phyloP scores from a whole-genome alignment of 495 filamentous ascomycete genomes.

The Podospora comata region DNA sequence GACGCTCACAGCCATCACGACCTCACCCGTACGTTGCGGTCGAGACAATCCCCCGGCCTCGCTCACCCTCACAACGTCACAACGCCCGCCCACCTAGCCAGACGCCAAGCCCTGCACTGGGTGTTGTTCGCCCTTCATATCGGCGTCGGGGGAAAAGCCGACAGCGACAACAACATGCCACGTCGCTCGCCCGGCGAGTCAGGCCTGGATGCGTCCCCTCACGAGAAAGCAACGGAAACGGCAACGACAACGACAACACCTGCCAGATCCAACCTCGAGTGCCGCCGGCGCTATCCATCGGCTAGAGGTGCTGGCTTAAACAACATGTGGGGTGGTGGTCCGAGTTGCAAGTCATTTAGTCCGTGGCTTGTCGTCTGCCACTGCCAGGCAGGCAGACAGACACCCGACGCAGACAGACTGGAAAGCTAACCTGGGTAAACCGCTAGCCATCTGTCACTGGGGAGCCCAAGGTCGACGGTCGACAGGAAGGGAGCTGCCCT shows the following conservation, averaged over 20 bases:
- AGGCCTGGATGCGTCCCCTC: slow-evolving; percentile 12
- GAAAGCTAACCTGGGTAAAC: background rate
- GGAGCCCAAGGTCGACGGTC: background rate
- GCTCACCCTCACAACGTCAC: slow-evolving; percentile 5
- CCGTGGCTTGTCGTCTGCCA: background rate
- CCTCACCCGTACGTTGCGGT: background rate
- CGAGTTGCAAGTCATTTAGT: too few species aligned
- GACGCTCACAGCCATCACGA: background rate
- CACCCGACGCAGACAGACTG: background rate
- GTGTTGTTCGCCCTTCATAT: slow-evolving; percentile 3
- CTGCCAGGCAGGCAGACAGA: background rate
- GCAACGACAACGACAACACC: slow-evolving; percentile 24
- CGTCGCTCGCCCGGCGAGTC: slow-evolving; percentile 32
- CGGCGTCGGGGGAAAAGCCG: slow-evolving; percentile 4
- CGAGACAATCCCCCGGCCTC: slow-evolving; percentile 2
- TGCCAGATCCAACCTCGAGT: slow-evolving; percentile 27
- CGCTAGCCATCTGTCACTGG: background rate
- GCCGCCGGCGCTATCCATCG: slow-evolving; percentile 19
- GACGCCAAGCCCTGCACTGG: slow-evolving; percentile 13
- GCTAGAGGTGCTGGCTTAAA: background rate
- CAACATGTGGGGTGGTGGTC: too few species aligned
- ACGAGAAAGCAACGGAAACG: slow-evolving; percentile 7
- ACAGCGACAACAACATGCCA: slow-evolving; percentile 27
- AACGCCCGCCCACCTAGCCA: background rate
- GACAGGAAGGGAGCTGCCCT: background rate